Conservation (phyloP, 2,329 filamentous ascomycete species). For the Colletotrichum spinosum region DNA sequence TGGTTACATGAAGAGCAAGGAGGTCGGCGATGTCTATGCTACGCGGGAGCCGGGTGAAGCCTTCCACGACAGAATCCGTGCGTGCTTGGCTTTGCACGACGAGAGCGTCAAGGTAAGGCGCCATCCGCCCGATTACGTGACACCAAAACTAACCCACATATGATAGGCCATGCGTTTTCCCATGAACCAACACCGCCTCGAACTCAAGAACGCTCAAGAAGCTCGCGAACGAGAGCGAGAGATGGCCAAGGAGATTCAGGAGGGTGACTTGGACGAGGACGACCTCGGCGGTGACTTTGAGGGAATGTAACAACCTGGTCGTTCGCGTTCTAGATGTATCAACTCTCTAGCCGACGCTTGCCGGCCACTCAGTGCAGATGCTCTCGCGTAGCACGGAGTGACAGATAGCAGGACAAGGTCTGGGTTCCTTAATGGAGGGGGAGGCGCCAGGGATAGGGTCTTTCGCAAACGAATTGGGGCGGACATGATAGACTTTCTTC, state of each 20-base stretch:
- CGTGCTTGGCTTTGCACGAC: constrained; percentile 91
- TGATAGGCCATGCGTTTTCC: constrained; percentile 94
- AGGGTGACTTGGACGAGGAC: constrained; percentile 96
- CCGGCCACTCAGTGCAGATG: constrained; percentile 11
- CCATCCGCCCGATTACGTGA: too few species aligned
- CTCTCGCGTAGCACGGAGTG: constrained; percentile 22
- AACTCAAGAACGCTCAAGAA: constrained; percentile 98
- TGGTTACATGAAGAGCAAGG: constrained; percentile 99
- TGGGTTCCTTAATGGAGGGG: constrained; percentile 18
- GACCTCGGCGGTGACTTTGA: constrained; percentile 97
- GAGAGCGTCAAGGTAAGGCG: constrained; percentile 91
- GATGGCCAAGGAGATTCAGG: constrained; percentile 98
- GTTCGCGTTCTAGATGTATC: constrained; percentile 29
- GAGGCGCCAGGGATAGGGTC: constrained; percentile 18
- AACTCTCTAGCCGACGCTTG: constrained; percentile 19
- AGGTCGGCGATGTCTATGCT: constrained; percentile 94
- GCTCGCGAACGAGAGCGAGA: constrained; percentile 96
- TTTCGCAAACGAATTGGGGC: constrained; percentile 17
- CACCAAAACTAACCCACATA: too few species aligned
- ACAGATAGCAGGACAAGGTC: constrained; percentile 4
- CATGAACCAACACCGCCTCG: constrained; percentile 98
- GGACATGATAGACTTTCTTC: constrained; percentile 33
- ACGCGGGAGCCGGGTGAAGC: constrained; percentile 96
- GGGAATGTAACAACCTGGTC: constrained; percentile 75
- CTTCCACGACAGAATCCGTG: constrained; percentile 96